These are phyloP conservation scores for Cladosporium sp. DNA, from an alignment of 2,329 filamentous ascomycete genomes.

Conservation along the genomic window DNA sequence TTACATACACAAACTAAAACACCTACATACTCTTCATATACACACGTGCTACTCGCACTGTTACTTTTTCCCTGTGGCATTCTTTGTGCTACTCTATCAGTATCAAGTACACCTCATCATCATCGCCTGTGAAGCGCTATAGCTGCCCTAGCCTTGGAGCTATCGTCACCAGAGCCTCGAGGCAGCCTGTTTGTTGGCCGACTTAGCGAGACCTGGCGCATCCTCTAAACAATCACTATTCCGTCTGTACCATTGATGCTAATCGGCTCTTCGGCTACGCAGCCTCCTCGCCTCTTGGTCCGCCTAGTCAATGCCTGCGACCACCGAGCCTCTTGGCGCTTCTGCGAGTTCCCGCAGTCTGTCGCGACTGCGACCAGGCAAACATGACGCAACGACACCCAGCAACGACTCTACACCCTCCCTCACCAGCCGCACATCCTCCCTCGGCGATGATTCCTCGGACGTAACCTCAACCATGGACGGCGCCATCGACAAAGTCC, in stretches of 20 bases:
- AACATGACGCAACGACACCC: slow-evolving; percentile 9
- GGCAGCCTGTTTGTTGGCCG: background rate
- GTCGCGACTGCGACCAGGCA: slow-evolving; percentile 15
- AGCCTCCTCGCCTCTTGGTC: slow-evolving; percentile 13
- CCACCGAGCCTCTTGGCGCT: slow-evolving; percentile 24
- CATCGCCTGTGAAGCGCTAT: background rate
- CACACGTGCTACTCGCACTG: background rate
- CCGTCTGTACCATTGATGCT: slow-evolving; percentile 4
- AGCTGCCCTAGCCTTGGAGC: background rate
- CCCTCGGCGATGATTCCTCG: slow-evolving; percentile 24
- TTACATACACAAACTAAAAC: background rate
- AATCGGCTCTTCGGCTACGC: slow-evolving; percentile 11
- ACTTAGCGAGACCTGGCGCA: background rate
- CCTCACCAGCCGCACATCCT: slow-evolving; percentile 29
- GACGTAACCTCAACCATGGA: slow-evolving; percentile 41
- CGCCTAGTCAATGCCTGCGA: slow-evolving; percentile 24
- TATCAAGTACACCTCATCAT: background rate
- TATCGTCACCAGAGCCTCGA: background rate
- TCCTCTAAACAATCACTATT: background rate
- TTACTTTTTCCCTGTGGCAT: background rate
- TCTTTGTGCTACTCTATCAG: background rate
- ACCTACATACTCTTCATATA: background rate
- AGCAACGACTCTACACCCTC: slow-evolving; percentile 33
- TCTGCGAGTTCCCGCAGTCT: slow-evolving; percentile 12
- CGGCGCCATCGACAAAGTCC: slow-evolving; percentile 44